Evolutionary conservation across 1,284 basidiomycete species (phyloP).

Genomic region (Sphagnurus paluster): DNA sequence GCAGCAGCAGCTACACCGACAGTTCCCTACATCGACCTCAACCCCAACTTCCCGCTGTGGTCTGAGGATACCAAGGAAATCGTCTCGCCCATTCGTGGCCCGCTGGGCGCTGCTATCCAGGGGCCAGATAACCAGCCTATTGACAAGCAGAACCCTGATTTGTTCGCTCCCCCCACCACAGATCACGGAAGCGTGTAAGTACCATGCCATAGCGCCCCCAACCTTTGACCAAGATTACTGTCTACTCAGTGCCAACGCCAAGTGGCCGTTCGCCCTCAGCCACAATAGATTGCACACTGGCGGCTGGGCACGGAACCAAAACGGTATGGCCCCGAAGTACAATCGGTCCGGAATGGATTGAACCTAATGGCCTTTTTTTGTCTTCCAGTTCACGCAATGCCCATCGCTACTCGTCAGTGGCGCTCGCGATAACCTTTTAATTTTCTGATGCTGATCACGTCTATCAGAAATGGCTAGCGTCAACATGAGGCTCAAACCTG

Average conservation of each 20-base stretch:
- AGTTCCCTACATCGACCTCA: conserved; percentile 46
- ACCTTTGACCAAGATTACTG: conserved; percentile 3
- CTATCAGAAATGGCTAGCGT: conserved; percentile 59
- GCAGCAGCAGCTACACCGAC: conserved; percentile 31
- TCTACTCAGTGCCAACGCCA: conserved; percentile 50
- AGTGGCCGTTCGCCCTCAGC: conserved; percentile 72
- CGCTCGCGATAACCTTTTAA: conserved; percentile 1
- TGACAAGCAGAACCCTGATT: conserved; percentile 59
- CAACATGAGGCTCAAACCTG: conserved; percentile 68
- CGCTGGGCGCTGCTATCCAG: conserved; percentile 51
- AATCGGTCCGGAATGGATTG: conserved; percentile 44
- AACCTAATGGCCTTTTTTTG: conserved; percentile 5
- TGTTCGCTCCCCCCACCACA: conserved; percentile 64
- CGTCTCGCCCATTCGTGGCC: conserved; percentile 35
- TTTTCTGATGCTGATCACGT: conserved; percentile 1
- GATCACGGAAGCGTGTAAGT: conserved; percentile 65
- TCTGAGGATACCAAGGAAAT: conserved; percentile 27
- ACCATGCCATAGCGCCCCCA: not conserved
- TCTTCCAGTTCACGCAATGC: conserved; percentile 53
- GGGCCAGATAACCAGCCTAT: conserved; percentile 57
- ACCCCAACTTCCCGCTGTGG: conserved; percentile 52
- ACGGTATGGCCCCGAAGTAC: conserved; percentile 62
- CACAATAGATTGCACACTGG: conserved; percentile 70
- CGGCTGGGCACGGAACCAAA: conserved; percentile 75
- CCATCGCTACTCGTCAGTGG: conserved; percentile 57